A percentile compares a stretch with the other conserved stretches of the same genome.
These are phyloP conservation scores for Sporobolomyces pararoseus DNA, from an alignment of 768 basidiomycete species.

Conservation along the genomic window DNA sequence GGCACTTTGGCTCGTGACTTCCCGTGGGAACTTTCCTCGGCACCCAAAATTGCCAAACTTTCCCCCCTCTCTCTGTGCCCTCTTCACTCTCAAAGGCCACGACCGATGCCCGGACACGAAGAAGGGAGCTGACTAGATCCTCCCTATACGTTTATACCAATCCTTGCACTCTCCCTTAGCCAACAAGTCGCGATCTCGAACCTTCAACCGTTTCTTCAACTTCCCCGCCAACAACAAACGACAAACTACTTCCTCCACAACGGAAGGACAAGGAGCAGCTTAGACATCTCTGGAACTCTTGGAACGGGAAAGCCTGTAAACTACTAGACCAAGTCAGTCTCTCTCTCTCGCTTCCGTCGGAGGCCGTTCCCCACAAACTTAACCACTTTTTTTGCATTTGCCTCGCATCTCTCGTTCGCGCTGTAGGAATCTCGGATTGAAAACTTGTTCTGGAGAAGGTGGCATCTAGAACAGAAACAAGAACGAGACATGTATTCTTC, in stretches of 20 bases:
- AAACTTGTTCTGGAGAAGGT: slow-evolving; percentile 37
- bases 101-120: not conserved
- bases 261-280: not conserved
- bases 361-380: too few species aligned
- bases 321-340: slow-evolving; percentile 25
- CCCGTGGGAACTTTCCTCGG: not conserved
- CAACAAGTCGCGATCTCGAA: slow-evolving; percentile 22
- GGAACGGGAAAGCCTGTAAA: slow-evolving; percentile 20
- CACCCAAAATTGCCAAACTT: not conserved
- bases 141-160: not conserved
- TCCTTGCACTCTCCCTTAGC: too few species aligned
- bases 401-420: not conserved
- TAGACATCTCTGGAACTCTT: slow-evolving; percentile 25
- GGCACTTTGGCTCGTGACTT: too few species aligned
- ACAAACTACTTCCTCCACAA: not conserved
- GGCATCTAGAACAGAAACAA: slow-evolving; percentile 34
- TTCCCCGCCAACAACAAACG: slow-evolving; percentile 1
- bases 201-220: not conserved
- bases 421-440: slow-evolving; percentile 34
- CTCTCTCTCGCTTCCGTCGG: too few species aligned
- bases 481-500: not conserved
- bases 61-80: not conserved
- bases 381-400: not conserved
- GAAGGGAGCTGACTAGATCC: not conserved
- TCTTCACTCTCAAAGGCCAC: not conserved